phyloP scores from a whole-genome alignment of 768 basidiomycete genomes.

The Macrolepiota albuminosa region DNA sequence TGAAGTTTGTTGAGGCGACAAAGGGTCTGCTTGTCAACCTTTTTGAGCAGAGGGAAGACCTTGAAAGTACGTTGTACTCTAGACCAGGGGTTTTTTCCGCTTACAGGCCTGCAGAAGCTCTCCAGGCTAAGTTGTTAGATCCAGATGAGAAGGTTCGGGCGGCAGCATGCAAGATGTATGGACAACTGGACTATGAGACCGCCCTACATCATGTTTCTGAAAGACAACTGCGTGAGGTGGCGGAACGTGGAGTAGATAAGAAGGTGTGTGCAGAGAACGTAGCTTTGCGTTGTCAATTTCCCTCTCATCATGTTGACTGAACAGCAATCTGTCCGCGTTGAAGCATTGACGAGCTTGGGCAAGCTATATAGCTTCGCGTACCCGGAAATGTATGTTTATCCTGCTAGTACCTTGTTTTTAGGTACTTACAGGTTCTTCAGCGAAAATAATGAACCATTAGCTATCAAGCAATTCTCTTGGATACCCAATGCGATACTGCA shows the following conservation, averaged over 20 bases:
- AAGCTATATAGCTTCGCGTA: slow-evolving; percentile 79
- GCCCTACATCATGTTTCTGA: slow-evolving; percentile 76
- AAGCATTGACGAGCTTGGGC: slow-evolving; percentile 75
- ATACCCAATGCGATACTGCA: slow-evolving; percentile 76
- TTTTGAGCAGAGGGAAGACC: slow-evolving; percentile 57
- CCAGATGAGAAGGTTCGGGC: slow-evolving; percentile 90
- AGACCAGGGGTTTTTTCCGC: not conserved
- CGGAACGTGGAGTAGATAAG: slow-evolving; percentile 76
- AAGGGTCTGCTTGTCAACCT: slow-evolving; percentile 57
- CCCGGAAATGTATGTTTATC: slow-evolving; percentile 76
- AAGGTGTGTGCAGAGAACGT: slow-evolving; percentile 47
- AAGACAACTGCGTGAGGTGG: slow-evolving; percentile 56
- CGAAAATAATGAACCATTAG: slow-evolving; percentile 71
- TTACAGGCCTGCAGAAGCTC: slow-evolving; percentile 37
- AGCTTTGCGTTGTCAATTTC: not conserved
- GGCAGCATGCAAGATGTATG: slow-evolving; percentile 77
- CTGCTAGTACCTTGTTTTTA: not conserved
- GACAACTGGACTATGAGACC: slow-evolving; percentile 86
- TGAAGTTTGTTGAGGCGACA: slow-evolving; percentile 73
- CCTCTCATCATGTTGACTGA: not conserved
- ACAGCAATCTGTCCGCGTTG: slow-evolving; percentile 57
- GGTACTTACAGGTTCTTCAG: slow-evolving; percentile 35
- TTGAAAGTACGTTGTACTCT: slow-evolving; percentile 59
- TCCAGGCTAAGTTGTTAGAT: slow-evolving; percentile 68
- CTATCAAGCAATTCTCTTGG: slow-evolving; percentile 84